A percentile compares a stretch with the other conserved stretches of the same genome.
These are phyloP conservation scores for Suillus subluteus DNA, from an alignment of 768 basidiomycete species.

Conservation along the genomic window DNA sequence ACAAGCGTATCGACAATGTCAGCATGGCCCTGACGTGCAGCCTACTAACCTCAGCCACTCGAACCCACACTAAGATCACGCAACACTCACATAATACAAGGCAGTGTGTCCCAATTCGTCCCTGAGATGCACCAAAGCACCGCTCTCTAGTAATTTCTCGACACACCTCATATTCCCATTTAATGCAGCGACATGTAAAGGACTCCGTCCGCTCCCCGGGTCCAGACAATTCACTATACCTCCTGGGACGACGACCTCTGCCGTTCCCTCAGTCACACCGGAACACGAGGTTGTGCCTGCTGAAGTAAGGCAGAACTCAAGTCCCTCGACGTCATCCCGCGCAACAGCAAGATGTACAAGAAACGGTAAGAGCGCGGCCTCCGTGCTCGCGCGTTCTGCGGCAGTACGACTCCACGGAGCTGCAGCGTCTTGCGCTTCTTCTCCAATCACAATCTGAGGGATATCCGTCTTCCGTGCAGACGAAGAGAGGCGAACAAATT, in stretches of 20 bases:
- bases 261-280: slow-evolving; percentile 27
- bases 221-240: slow-evolving; percentile 79
- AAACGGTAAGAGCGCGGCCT: slow-evolving; percentile 74
- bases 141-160: slow-evolving; percentile 61
- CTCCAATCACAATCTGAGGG: slow-evolving; percentile 42
- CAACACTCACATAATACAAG: slow-evolving; percentile 70
- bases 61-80: background rate
- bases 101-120: slow-evolving; percentile 83
- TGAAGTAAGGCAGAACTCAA: slow-evolving; percentile 58
- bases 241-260: slow-evolving; percentile 47
- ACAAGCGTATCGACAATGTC: slow-evolving; percentile 65
- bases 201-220: slow-evolving; percentile 68
- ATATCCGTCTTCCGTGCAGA: slow-evolving; percentile 36
- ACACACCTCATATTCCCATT: slow-evolving; percentile 55
- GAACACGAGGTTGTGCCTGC: slow-evolving; percentile 18
- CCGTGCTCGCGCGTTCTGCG: slow-evolving; percentile 70
- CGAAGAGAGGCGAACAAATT: slow-evolving; percentile 66
- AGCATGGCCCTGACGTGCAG: slow-evolving; percentile 72
- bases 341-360: slow-evolving; percentile 81
- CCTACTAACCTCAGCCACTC: slow-evolving; percentile 43
- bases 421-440: slow-evolving; percentile 44
- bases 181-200: slow-evolving; percentile 79
- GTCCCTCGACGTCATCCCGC: slow-evolving; percentile 62
- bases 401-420: slow-evolving; percentile 83
- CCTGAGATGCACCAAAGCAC: slow-evolving; percentile 82